These are phyloP conservation scores for Fomitopsis pinicola DNA, from an alignment of 1,284 basidiomycete species.

Conservation along the genomic window DNA sequence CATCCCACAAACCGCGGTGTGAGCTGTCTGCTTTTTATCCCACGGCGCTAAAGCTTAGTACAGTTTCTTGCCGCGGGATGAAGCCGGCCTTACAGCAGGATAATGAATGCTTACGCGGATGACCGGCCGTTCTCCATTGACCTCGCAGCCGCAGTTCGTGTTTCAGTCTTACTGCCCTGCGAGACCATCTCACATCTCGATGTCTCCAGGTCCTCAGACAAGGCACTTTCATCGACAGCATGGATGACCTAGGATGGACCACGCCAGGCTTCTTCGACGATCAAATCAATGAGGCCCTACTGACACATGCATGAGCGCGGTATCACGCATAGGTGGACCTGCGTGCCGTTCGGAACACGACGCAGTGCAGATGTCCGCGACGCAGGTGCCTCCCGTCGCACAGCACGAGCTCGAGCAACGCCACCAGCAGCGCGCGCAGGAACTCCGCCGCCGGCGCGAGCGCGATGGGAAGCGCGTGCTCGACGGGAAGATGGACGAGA, in stretches of 20 bases:
- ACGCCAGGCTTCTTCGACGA: constrained; percentile 14
- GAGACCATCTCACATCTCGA: too few relatives aligned
- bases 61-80: too few relatives aligned
- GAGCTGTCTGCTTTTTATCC: too few relatives aligned
- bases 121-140: constrained; percentile 48
- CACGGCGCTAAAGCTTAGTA: too few relatives aligned
- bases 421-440: constrained; percentile 15
- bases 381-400: neutral
- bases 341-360: constrained; percentile 22
- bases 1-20: too few relatives aligned
- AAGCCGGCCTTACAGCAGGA: constrained; percentile 10
- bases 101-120: constrained; percentile 42
- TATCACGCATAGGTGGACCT: constrained; percentile 17
- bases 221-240: constrained; percentile 44
- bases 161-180: too few relatives aligned
- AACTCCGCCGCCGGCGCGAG: constrained; percentile 18
- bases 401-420: constrained; percentile 3
- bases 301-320: constrained; percentile 15
- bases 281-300: constrained; percentile 13
- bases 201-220: constrained; percentile 46
- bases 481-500: constrained; percentile 17
- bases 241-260: constrained; percentile 20
- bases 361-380: constrained; percentile 13
- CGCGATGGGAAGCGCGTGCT: constrained; percentile 18
- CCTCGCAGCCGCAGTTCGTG: constrained; percentile 43